Evolutionary conservation across 1,284 basidiomycete species (phyloP).

Genomic region (Trichosporon ovoides): DNA sequence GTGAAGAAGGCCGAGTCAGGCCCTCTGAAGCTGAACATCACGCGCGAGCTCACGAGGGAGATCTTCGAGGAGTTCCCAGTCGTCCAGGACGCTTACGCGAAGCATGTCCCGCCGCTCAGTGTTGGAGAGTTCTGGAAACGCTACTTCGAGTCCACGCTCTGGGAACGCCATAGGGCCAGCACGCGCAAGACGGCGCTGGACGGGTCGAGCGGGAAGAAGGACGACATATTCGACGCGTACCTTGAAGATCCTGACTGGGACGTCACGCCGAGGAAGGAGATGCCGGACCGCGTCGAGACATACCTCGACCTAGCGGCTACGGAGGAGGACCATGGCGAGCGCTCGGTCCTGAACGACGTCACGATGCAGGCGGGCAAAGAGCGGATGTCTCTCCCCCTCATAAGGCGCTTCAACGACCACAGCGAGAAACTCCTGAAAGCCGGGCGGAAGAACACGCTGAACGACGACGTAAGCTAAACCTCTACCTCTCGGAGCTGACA

Average conservation of each 20-base stretch:
- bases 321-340: slow-evolving; percentile 83
- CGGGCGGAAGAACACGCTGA: slow-evolving; percentile 9
- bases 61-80: slow-evolving; percentile 98
- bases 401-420: slow-evolving; percentile 96
- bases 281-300: slow-evolving; percentile 64
- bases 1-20: slow-evolving; percentile 53
- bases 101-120: slow-evolving; percentile 76
- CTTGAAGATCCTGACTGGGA: slow-evolving; percentile 91
- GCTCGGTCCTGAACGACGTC: slow-evolving; percentile 77
- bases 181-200: slow-evolving; percentile 58
- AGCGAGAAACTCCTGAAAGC: slow-evolving; percentile 68
- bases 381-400: slow-evolving; percentile 80
- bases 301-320: slow-evolving; percentile 85
- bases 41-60: slow-evolving; percentile 85
- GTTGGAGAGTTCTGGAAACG: slow-evolving; percentile 93
- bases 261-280: slow-evolving; percentile 68
- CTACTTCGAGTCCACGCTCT: slow-evolving; percentile 92
- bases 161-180: slow-evolving; percentile 88
- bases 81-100: slow-evolving; percentile 82
- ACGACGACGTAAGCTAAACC: slow-evolving; percentile 7
- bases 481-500: slow-evolving; percentile 3
- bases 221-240: slow-evolving; percentile 92
- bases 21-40: slow-evolving; percentile 61
- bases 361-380: slow-evolving; percentile 96
- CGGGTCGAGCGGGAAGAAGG: slow-evolving; percentile 77